Evolutionary conservation across 495 filamentous ascomycete species (phyloP).

Genomic region (Penicillium daleae): DNA sequence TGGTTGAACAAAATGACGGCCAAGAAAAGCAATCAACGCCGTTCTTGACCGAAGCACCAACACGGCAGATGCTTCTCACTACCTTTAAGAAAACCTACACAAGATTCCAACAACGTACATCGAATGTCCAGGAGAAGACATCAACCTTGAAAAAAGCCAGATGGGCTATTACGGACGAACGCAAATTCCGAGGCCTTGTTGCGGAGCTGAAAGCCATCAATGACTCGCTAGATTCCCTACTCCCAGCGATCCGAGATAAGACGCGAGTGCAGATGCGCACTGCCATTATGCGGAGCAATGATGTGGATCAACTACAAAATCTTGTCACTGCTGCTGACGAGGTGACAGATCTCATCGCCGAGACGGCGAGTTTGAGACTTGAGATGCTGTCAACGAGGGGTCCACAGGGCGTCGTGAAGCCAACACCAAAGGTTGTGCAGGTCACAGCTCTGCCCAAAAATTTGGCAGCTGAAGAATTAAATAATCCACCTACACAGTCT

Average conservation of each 20-base stretch:
- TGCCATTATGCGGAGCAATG: slow-evolving; percentile 2
- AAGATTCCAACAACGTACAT: not conserved
- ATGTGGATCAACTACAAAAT: slow-evolving; percentile 5
- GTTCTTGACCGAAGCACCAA: not conserved
- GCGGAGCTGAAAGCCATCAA: slow-evolving; percentile 8
- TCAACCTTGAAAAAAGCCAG: slow-evolving; percentile 5
- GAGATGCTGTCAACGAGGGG: slow-evolving; percentile 7
- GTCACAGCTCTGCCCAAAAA: not conserved
- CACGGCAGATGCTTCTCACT: not conserved
- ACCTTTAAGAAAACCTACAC: not conserved
- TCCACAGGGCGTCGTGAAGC: not conserved
- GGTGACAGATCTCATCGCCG: slow-evolving; percentile 2
- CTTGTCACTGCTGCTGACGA: slow-evolving; percentile 5
- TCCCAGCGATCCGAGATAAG: slow-evolving; percentile 1
- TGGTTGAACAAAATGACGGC: not conserved
- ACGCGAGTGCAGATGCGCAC: slow-evolving; percentile 3
- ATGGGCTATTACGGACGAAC: slow-evolving; percentile 7
- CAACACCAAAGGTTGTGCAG: not conserved
- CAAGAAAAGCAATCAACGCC: not conserved
- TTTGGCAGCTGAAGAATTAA: too few species aligned
- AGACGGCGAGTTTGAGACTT: slow-evolving; percentile 9
- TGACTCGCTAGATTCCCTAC: slow-evolving; percentile 1
- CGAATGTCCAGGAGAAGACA: not conserved
- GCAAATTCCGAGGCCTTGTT: slow-evolving; percentile 5
- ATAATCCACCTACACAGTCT: not conserved